Percentiles rank a stretch among this genome's conserved stretches.
These are phyloP conservation scores for Boletus tomentosulus DNA, from an alignment of 768 basidiomycete genomes.

Conservation along the genomic window DNA sequence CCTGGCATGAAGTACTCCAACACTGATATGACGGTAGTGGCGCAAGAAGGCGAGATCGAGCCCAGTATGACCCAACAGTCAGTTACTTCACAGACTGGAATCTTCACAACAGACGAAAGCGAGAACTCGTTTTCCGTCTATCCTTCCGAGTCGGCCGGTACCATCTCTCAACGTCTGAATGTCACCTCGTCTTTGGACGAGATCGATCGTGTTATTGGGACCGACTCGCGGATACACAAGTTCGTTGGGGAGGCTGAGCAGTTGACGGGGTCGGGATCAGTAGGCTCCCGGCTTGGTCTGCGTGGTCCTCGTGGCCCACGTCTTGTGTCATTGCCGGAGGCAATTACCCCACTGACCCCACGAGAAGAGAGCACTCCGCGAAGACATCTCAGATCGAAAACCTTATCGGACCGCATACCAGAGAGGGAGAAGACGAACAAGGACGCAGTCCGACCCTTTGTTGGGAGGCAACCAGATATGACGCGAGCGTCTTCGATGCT, in stretches of 20 bases:
- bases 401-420: constrained; percentile 42
- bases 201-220: constrained; percentile 24
- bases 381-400: constrained; percentile 19
- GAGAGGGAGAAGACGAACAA: constrained; percentile 33
- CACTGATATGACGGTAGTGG: constrained; percentile 25
- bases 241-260: constrained; percentile 24
- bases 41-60: constrained; percentile 15
- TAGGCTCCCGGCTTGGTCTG: constrained; percentile 13
- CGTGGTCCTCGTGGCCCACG: constrained; percentile 22
- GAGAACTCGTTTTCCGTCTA: constrained; percentile 25
- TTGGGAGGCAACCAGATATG: constrained; percentile 20
- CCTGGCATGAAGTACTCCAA: constrained; percentile 32
- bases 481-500: constrained; percentile 16
- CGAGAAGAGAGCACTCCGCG: constrained; percentile 23
- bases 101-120: constrained; percentile 7
- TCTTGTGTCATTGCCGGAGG: constrained; percentile 16
- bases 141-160: constrained; percentile 23
- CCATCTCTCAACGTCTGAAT: constrained; percentile 18
- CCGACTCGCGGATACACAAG: constrained; percentile 18
- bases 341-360: constrained; percentile 2
- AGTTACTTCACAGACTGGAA: constrained; percentile 5
- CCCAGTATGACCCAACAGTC: constrained; percentile 3
- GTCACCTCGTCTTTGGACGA: constrained; percentile 23
- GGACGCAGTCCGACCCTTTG: constrained; percentile 21
- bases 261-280: constrained; percentile 11